These are phyloP conservation scores for Kuraishia piskuri DNA, from an alignment of 805 yeast species.

Conservation along the genomic window DNA sequence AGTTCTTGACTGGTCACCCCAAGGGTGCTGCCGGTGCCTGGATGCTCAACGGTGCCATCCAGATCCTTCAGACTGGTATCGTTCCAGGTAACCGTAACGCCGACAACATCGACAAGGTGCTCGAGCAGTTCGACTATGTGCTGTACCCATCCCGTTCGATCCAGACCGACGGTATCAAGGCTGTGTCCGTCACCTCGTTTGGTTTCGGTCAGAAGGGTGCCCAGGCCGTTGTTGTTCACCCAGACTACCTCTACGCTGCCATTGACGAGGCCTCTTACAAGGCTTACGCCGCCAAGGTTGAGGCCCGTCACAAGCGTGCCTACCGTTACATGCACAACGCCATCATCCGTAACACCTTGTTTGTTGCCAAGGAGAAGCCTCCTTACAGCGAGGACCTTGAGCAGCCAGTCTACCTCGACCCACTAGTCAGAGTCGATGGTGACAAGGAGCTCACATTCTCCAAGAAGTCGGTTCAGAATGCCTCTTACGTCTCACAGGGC, in stretches of 20 bases:
- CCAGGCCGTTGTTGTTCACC: conserved; percentile 84
- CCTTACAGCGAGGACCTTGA: conserved; percentile 90
- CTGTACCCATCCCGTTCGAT: conserved; percentile 91
- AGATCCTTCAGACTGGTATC: conserved; percentile 82
- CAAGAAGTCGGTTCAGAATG: conserved; percentile 40
- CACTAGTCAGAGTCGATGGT: conserved; percentile 69
- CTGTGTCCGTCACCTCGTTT: conserved; percentile 92
- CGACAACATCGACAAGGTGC: conserved; percentile 80
- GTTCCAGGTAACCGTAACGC: conserved; percentile 99
- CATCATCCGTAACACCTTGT: conserved; percentile 81
- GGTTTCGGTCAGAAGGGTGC: conserved; percentile 99
- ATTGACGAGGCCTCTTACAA: conserved; percentile 66
- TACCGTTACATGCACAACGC: conserved; percentile 96
- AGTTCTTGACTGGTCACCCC: conserved; percentile 98
- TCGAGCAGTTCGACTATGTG: conserved; percentile 81
- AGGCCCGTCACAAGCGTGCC: conserved; percentile 77
- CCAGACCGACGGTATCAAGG: conserved; percentile 95
- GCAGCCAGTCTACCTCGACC: conserved; percentile 88
- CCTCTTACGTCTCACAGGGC: conserved; percentile 33
- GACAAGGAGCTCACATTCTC: conserved; percentile 35
- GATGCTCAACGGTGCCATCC: conserved; percentile 99
- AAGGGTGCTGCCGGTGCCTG: conserved; percentile 99
- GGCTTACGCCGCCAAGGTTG: conserved; percentile 61
- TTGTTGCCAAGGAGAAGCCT: conserved; percentile 86
- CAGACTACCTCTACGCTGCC: conserved; percentile 87